A percentile compares a stretch with the other conserved stretches of the same genome.
Conservation (phyloP, 176 grass and related monocot genomes). For the Stipa capillata region DNA sequence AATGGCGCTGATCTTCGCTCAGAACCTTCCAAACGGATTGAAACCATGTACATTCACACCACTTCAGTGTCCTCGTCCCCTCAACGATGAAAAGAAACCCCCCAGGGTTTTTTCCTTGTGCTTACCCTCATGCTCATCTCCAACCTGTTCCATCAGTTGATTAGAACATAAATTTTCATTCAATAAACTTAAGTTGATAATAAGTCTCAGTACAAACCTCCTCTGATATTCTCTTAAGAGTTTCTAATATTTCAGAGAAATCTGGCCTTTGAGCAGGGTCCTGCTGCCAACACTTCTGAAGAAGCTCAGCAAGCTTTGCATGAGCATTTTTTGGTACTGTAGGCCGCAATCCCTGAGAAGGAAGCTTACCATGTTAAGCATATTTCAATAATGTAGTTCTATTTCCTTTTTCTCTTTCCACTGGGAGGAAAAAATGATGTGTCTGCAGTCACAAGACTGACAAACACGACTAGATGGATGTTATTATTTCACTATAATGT, state of each 20-base stretch:
- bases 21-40: neutral
- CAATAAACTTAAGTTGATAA: neutral
- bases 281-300: slow-evolving; percentile 86
- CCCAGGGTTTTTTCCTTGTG: slow-evolving; percentile 63
- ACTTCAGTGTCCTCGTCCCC: slow-evolving; percentile 46
- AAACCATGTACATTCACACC: neutral
- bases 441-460: neutral
- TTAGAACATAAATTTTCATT: neutral
- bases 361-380: slow-evolving; percentile 6
- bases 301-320: slow-evolving; percentile 64
- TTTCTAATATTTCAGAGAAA: slow-evolving; percentile 67
- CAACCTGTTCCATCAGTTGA: slow-evolving; percentile 36
- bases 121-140: slow-evolving; percentile 47
- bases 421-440: neutral
- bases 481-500: neutral
- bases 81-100: slow-evolving; percentile 67
- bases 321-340: slow-evolving; percentile 78
- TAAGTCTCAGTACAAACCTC: slow-evolving; percentile 43
- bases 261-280: slow-evolving; percentile 55
- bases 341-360: slow-evolving; percentile 71
- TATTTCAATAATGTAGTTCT: neutral
- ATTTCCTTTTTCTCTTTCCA: neutral
- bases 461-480: neutral
- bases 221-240: slow-evolving; percentile 48
- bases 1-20: neutral